phyloP scores from a whole-genome alignment of 2,329 filamentous ascomycete species.

The Blumeria hordei region DNA sequence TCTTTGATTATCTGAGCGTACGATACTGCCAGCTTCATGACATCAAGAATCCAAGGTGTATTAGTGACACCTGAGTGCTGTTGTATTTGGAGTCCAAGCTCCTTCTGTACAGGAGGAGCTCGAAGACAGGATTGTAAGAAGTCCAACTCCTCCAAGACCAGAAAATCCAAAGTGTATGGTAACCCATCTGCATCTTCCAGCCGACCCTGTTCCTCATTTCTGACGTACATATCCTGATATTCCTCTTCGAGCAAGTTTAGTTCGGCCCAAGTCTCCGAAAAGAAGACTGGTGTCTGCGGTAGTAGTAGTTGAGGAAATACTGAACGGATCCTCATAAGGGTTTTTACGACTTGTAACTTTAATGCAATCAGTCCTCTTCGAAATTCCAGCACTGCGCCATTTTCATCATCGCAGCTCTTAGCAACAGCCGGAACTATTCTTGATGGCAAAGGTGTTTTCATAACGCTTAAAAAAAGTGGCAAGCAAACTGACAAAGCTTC shows the following conservation, averaged over 20 bases:
- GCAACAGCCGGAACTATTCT: slow-evolving; percentile 23
- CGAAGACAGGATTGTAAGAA: slow-evolving; percentile 80
- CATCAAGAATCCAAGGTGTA: slow-evolving; percentile 62
- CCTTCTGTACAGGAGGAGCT: slow-evolving; percentile 66
- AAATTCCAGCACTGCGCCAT: slow-evolving; percentile 29
- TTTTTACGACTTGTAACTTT: slow-evolving; percentile 87
- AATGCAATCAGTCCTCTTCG: slow-evolving; percentile 70
- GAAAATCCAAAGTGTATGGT: slow-evolving; percentile 84
- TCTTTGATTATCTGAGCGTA: slow-evolving; percentile 82
- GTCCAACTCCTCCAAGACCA: slow-evolving; percentile 83
- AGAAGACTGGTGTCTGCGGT: slow-evolving; percentile 60
- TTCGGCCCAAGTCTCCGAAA: slow-evolving; percentile 76
- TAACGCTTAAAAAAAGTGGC: slow-evolving; percentile 60
- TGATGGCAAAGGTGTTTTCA: slow-evolving; percentile 49
- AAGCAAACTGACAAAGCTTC: slow-evolving; percentile 66
- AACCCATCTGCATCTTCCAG: slow-evolving; percentile 74
- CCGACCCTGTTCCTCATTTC: slow-evolving; percentile 63
- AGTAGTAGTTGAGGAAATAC: slow-evolving; percentile 66
- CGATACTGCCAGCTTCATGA: slow-evolving; percentile 62
- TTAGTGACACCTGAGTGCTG: slow-evolving; percentile 32
- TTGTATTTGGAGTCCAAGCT: slow-evolving; percentile 60
- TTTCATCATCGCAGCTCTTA: slow-evolving; percentile 24
- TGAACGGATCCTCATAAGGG: slow-evolving; percentile 64
- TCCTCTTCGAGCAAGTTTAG: slow-evolving; percentile 45
- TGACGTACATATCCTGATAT: slow-evolving; percentile 68